Evolutionary conservation across 2,329 filamentous ascomycete species (phyloP).

Genomic region (Colletotrichum tropicale): DNA sequence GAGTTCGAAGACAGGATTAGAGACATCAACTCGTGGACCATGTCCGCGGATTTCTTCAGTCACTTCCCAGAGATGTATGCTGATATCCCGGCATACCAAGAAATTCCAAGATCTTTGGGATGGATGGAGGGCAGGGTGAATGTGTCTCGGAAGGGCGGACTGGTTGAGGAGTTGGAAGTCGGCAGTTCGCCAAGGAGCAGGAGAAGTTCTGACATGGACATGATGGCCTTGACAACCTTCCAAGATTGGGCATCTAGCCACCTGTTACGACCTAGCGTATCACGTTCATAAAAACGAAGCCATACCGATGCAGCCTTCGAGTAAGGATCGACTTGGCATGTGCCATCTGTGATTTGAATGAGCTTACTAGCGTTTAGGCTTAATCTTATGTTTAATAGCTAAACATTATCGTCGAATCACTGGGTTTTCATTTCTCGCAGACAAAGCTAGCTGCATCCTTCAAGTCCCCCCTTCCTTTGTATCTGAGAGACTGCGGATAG

Average conservation of each 20-base stretch:
- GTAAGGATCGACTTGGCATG: not conserved
- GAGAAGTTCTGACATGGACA: not conserved
- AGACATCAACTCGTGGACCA: constrained; percentile 31
- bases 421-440: not conserved
- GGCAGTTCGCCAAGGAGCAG: not conserved
- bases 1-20: constrained; percentile 27
- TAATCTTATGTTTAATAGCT: not conserved
- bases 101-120: not conserved
- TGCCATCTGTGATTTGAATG: not conserved
- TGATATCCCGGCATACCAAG: constrained; percentile 11
- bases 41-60: constrained; percentile 28
- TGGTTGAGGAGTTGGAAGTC: not conserved
- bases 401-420: not conserved
- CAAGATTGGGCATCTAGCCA: not conserved
- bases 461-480: not conserved
- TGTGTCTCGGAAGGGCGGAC: no score
- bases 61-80: constrained; percentile 27
- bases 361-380: not conserved
- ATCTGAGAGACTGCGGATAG: not conserved
- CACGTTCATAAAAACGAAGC: not conserved
- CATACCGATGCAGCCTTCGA: not conserved
- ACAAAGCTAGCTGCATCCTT: not conserved
- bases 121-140: not conserved
- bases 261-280: not conserved
- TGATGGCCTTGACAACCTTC: not conserved